Conservation (phyloP, 1,139 yeast genomes). For the Candida tropicalis region DNA sequence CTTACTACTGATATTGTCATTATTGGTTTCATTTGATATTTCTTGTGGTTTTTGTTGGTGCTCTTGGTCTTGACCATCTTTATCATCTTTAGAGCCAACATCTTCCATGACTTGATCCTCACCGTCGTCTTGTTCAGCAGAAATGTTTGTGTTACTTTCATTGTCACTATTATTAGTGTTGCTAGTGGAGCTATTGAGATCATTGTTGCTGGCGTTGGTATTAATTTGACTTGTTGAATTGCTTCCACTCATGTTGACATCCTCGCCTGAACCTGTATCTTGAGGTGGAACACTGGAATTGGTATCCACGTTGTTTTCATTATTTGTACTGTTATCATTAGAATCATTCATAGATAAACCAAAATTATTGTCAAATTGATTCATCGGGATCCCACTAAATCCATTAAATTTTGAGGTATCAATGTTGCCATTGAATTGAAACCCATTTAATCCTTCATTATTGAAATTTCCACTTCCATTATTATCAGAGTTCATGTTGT, state of each 20-base stretch:
- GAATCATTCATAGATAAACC: constrained; percentile 2
- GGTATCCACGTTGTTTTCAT: constrained; percentile 10
- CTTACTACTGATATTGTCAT: too few relatives aligned
- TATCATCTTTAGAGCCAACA: constrained; percentile 3
- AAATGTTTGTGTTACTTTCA: too few relatives aligned
- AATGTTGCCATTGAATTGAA: constrained; percentile 5
- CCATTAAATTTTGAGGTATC: constrained; percentile 14
- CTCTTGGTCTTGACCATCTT: neutral
- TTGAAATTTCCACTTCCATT: constrained; percentile 1
- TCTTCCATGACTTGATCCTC: constrained; percentile 9
- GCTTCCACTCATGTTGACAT: constrained; percentile 1
- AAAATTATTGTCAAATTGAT: constrained; percentile 14
- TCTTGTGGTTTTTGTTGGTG: neutral
- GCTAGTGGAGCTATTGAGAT: neutral
- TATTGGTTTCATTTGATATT: neutral
- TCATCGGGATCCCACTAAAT: constrained; percentile 18
- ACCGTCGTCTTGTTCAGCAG: constrained; percentile 2
- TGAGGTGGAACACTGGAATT: constrained; percentile 5
- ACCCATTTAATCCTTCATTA: constrained; percentile 6
- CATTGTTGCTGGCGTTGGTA: constrained; percentile 1
- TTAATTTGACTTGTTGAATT: constrained; percentile 1
- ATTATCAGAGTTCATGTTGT: constrained; percentile 1
- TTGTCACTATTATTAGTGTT: neutral
- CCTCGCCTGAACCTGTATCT: neutral
- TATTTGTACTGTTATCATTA: neutral